Evolutionary conservation across 768 basidiomycete genomes (phyloP).

Genomic region (Coprinellus aureogranulatus): DNA sequence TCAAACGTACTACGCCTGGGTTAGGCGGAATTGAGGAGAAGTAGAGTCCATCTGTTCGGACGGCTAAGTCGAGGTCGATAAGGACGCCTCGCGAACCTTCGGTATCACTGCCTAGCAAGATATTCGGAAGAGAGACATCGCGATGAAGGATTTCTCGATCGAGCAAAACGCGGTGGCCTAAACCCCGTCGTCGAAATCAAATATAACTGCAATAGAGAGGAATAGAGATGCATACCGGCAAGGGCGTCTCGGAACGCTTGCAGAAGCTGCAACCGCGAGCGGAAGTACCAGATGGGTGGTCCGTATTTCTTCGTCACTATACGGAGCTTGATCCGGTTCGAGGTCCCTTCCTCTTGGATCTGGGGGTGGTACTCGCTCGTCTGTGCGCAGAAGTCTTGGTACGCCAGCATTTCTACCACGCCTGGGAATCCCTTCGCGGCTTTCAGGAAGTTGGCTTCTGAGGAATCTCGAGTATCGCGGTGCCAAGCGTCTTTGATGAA

Average conservation of each 20-base stretch:
- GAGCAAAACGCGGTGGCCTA: conserved; percentile 18
- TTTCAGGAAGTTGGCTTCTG: conserved; percentile 7
- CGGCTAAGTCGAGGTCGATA: conserved; percentile 16
- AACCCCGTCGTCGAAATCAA: neutral
- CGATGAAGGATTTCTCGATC: conserved; percentile 21
- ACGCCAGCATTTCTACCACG: conserved; percentile 15
- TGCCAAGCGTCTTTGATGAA: conserved; percentile 25
- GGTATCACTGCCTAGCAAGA: conserved; percentile 15
- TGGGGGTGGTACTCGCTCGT: conserved; percentile 5
- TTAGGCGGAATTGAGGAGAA: neutral
- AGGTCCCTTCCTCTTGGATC: neutral
- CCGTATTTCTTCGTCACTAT: conserved; percentile 15
- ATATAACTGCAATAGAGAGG: neutral
- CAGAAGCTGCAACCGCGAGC: neutral
- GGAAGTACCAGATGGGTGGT: conserved; percentile 11
- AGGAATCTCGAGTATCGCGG: neutral
- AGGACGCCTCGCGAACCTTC: neutral
- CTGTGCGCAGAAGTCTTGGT: conserved; percentile 1
- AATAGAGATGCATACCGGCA: neutral
- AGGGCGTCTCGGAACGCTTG: neutral
- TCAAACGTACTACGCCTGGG: neutral
- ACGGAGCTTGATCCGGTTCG: conserved; percentile 11
- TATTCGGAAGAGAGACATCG: conserved; percentile 25
- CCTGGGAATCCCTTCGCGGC: conserved; percentile 11
- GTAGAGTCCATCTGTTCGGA: neutral